Evolutionary conservation across 805 yeast species (phyloP), one percentile per base, ranked within the genome.

Genomic region (Saturnispora quitensis): DNA sequence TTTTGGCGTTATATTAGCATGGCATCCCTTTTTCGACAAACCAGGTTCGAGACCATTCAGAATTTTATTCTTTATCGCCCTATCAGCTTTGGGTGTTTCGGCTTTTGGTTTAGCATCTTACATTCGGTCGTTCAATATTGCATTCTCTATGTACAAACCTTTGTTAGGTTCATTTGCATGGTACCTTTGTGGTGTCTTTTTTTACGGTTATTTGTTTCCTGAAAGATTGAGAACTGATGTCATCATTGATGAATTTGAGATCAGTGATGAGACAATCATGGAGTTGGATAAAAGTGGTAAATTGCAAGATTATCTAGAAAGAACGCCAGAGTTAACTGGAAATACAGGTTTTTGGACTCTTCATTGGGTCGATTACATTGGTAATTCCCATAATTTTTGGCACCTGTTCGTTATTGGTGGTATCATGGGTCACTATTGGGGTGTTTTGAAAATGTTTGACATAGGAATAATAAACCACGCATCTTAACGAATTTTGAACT

Each of bases 341-440:
- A 51, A 62, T 25, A 59, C 65, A 40, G 58, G 66, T 2, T 73
- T 82, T 50, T 60, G 68, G 35, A 80, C 89, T 1, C 64, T 86
- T 20, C 91, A 85, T 91, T 89, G 97, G 91, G 82, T 82, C 15
- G 93, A 86, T 59, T 86, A 84, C 64, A 65, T 77, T 27, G 73
- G 82, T 50, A 76, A 81, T 42, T 87, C 96, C 36, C 99, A 91
- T 67, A 90, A 89, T 61, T 72, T 91, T 31, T 91, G 99, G 99
- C 99, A 91, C 68, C 65, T 89, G 12, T 88, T 86, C 63, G 99
- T 93, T 31, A 77, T 93, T 17, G 74, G 86, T 25, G 99, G 99
- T 2, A 81, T 89, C n/a, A 67, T 86, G 42, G 95, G 95, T 33
- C 98, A 91, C 67, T 93, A 90, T 67, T 73, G 73, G 51, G 91